Base-by-base conservation (phyloP, 2,329 filamentous ascomycete species). In the Talaromyces sp. region DNA sequence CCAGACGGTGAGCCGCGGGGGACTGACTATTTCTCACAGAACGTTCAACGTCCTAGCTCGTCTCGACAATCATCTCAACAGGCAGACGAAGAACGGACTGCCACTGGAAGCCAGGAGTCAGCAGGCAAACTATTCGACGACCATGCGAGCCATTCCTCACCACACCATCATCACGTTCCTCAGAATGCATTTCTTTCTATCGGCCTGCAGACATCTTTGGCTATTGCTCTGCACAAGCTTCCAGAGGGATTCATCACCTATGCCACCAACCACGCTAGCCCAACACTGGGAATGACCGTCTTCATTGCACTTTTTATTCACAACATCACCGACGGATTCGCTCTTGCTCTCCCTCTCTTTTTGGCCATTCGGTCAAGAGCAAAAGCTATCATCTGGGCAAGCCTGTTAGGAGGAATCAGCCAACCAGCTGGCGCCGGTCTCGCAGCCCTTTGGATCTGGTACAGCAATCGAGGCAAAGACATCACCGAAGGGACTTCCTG, bases 281-380 rank as follows among this genome's bases (percentile, higher is more conserved):
- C 95, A 0, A 83, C 86, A 0, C 86, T 99, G 0, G 95, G 95
- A 22, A 88, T 97, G 77, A 90, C 91, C 61, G 92, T 99, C 63
- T 99, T 99, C 80, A 86, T 98, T 77, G 94, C 95, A 0, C 85
- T 99, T 8, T 97, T 97, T 74, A 94, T 99, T 66, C 95, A 99
- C 84, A 99, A 98, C 80, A 96, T 99, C 73, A 93, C 92, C 33
- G 95, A 99, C 80, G 95, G 95, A 1, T 98, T 98, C 75, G 92
- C 93, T 67, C 90, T 99, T 85, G 92, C 93, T 0, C 81, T 99
- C 0, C 95, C 95, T 0, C 83, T 99, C 0, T 99, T 96, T 78
- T 90, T 99, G 72, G 95, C 95, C 1, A 86, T 97, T 37, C 86
- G 89, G 67, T 94, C 89, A 66, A 89, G 93, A 54, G 81, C 87